phyloP scores from a whole-genome alignment of 164 flowering plant genomes.

The Nymphaea colorata region DNA sequence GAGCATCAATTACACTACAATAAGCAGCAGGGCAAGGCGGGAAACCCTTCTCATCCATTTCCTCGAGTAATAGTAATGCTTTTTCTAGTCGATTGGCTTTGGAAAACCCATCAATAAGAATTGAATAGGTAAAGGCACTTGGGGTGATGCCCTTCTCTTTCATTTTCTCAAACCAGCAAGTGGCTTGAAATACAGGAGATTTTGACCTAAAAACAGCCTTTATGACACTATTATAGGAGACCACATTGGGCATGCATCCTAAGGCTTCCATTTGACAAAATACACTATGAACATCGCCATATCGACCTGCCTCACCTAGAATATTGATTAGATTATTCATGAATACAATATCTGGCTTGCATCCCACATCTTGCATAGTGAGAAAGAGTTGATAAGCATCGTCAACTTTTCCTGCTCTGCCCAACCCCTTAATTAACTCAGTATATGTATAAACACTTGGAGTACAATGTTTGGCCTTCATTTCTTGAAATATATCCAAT shows the following conservation, averaged over 20 bases:
- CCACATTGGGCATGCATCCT: conserved; percentile 62
- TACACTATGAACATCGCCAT: conserved; percentile 52
- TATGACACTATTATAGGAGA: conserved; percentile 72
- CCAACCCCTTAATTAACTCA: conserved; percentile 81
- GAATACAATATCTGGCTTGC: conserved; percentile 77
- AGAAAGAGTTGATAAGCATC: conserved; percentile 58
- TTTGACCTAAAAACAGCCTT: conserved; percentile 57
- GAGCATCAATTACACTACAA: conserved; percentile 78
- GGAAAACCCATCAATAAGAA: conserved; percentile 91
- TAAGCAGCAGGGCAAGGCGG: conserved; percentile 95
- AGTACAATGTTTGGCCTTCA: conserved; percentile 45
- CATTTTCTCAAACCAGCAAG: conserved; percentile 76
- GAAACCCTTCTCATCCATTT: conserved; percentile 97
- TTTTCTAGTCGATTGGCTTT: conserved; percentile 79
- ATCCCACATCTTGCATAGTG: conserved; percentile 44
- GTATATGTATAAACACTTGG: conserved; percentile 85
- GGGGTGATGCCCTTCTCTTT: conserved; percentile 54
- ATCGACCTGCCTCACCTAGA: conserved; percentile 55
- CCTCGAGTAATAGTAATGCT: conserved; percentile 79
- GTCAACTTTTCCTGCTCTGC: conserved; percentile 64
- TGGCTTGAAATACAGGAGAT: conserved; percentile 51
- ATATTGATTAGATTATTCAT: conserved; percentile 70
- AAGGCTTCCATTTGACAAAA: conserved; percentile 55
- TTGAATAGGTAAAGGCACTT: conserved; percentile 76
- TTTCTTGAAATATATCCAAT: conserved; percentile 45